Conservation (phyloP, 78 protist genomes). For the Dictyostelium brefeldianum region DNA sequence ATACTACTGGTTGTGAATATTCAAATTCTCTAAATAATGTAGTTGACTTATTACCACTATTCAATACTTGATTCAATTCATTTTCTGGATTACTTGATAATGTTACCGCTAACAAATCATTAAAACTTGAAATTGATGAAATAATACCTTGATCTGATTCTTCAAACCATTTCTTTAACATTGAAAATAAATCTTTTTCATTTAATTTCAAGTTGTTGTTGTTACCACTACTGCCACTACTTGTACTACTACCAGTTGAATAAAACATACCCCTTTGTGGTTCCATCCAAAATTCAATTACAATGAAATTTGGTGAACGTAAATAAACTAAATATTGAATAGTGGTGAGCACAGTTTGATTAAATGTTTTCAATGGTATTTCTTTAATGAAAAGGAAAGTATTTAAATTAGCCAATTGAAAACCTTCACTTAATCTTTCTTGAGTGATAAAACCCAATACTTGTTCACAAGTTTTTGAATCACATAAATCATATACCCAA, state of each 20-base stretch:
- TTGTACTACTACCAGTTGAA: neutral
- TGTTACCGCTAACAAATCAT: constrained; percentile 36
- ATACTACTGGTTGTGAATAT: neutral
- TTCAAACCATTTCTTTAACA: constrained; percentile 51
- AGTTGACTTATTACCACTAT: neutral
- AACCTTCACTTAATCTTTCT: constrained; percentile 74
- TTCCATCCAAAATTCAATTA: constrained; percentile 81
- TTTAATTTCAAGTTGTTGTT: neutral
- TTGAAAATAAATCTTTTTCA: constrained; percentile 28
- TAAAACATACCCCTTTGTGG: constrained; percentile 70
- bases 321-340: constrained; percentile 57
- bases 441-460: constrained; percentile 52
- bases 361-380: constrained; percentile 13
- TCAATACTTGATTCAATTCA: constrained; percentile 26
- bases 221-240: no score
- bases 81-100: constrained; percentile 37
- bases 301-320: constrained; percentile 51
- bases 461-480: constrained; percentile 49
- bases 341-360: neutral
- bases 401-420: constrained; percentile 36
- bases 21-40: constrained; percentile 23
- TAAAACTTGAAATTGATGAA: constrained; percentile 32
- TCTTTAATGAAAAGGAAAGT: constrained; percentile 67
- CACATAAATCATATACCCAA: constrained; percentile 72
- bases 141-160: constrained; percentile 56